phyloP scores from a whole-genome alignment of 805 yeast species.

The Nakazawaea ernobii region DNA sequence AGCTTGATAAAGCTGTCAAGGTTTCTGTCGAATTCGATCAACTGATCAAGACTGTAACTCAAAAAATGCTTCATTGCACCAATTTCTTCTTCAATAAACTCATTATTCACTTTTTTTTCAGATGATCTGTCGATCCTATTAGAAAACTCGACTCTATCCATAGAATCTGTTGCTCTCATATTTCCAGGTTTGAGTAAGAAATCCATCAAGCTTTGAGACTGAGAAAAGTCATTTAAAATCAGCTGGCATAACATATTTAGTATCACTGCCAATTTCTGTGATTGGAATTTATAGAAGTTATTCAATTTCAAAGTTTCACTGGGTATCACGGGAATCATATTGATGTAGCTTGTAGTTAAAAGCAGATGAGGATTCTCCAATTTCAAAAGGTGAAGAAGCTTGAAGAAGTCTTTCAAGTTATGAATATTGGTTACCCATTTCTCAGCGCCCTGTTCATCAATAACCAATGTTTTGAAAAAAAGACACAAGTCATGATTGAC shows the following conservation, averaged over 20 bases:
- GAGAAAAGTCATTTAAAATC: neutral
- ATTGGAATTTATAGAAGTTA: slow-evolving; percentile 6
- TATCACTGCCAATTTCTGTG: neutral
- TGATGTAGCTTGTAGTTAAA: slow-evolving; percentile 14
- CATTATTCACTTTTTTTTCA: neutral
- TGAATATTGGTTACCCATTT: slow-evolving; percentile 19
- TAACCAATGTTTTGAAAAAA: slow-evolving; percentile 16
- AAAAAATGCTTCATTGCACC: slow-evolving; percentile 43
- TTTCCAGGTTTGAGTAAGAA: slow-evolving; percentile 29
- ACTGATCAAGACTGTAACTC: slow-evolving; percentile 38
- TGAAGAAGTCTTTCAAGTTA: slow-evolving; percentile 25
- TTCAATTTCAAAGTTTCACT: slow-evolving; percentile 2
- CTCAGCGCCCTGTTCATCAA: slow-evolving; percentile 1
- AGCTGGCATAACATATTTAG: neutral
- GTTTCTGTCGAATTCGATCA: slow-evolving; percentile 24
- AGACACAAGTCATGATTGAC: slow-evolving; percentile 20
- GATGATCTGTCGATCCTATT: neutral
- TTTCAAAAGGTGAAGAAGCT: slow-evolving; percentile 28
- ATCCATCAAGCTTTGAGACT: slow-evolving; percentile 32
- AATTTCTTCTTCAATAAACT: slow-evolving; percentile 25
- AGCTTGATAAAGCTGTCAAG: slow-evolving; percentile 33
- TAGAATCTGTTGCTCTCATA: slow-evolving; percentile 16
- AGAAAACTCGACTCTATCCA: slow-evolving; percentile 10
- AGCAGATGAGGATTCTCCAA: slow-evolving; percentile 30
- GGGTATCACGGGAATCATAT: slow-evolving; percentile 17